Base-by-base conservation (phyloP, 768 basidiomycete genomes). In the Lactifluus pinguis region DNA sequence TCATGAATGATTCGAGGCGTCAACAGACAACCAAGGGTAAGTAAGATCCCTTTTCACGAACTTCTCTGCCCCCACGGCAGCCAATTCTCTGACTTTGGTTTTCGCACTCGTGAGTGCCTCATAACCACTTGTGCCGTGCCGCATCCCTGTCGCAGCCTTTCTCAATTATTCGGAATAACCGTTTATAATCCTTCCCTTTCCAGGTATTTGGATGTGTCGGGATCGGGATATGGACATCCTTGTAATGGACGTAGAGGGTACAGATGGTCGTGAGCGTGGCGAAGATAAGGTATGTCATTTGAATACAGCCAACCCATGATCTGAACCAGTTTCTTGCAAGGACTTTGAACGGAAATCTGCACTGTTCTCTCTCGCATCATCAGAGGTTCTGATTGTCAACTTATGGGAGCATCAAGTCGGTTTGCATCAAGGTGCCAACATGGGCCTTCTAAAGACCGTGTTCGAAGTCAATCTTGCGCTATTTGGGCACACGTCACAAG, bases 241-340 rank as follows among this genome's bases (percentile, higher is more conserved):
- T 80, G 97, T 99, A 19, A 98, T 99, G 97, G 97, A 99, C 70
- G 97, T 99, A 3, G 97, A 99, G 72, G 97, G 97, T 6, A 98
- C 97, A 3, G 97, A 99, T 69, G 97, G 97, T 15, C 84, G 97
- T 39, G 97, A 99, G 74, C 87, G 97, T 60, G 97, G 97, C 38
- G 97, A 99, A 72, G 97, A 99, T 76, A 95, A 98, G 79, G 89
- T 86, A 66, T 48, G 74, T 67, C 30, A 13, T 19, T 7, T 1
- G 45, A 30, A 19, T 21, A 17, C 13, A 10, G 14, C 14, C 17
- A 21, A 39, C 39, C 34, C 41, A 44, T 9, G 32, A 19, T 3
- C 47, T 57, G 14, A 55, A 55, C 4, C 15, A 3, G 8, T 38
- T 19, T 25, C 15, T 44, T 2, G 25, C 25, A 57, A 89, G 87